phyloP scores from a whole-genome alignment of 495 filamentous ascomycete species.

The Daldinia childiae region DNA sequence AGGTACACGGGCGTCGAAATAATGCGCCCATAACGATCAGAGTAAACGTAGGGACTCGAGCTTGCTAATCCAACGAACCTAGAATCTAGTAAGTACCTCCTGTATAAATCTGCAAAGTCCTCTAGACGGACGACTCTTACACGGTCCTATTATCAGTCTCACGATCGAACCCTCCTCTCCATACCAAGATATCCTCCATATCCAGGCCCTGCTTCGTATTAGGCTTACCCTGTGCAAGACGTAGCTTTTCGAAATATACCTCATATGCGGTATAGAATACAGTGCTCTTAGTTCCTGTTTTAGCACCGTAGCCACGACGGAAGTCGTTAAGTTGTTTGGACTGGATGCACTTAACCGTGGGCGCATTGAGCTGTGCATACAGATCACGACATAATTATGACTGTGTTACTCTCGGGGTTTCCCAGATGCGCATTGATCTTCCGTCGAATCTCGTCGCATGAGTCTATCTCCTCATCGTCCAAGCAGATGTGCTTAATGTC shows the following conservation, averaged over 20 bases:
- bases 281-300: slow-evolving; percentile 51
- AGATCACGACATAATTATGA: slow-evolving; percentile 63
- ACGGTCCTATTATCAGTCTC: no score
- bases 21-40: slow-evolving; percentile 1
- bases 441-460: neutral
- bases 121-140: no score
- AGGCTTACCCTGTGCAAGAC: no score
- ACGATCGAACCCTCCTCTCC: no score
- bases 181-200: no score
- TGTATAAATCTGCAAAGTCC: no score
- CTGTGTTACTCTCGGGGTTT: slow-evolving; percentile 58
- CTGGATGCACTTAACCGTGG: slow-evolving; percentile 43
- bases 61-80: neutral
- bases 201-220: no score
- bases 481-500: slow-evolving; percentile 54
- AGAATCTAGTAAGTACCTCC: no score
- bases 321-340: slow-evolving; percentile 58
- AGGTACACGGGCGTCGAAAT: neutral
- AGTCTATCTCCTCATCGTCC: slow-evolving; percentile 50
- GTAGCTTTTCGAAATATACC: no score
- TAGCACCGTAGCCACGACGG: slow-evolving; percentile 57
- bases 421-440: slow-evolving; percentile 65
- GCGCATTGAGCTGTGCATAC: slow-evolving; percentile 43
- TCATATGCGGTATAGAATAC: no score
- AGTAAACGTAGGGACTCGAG: neutral